These are phyloP conservation scores for Mucor indicus DNA, from an alignment of 371 early-diverging fungal genomes.

Conservation along the genomic window DNA sequence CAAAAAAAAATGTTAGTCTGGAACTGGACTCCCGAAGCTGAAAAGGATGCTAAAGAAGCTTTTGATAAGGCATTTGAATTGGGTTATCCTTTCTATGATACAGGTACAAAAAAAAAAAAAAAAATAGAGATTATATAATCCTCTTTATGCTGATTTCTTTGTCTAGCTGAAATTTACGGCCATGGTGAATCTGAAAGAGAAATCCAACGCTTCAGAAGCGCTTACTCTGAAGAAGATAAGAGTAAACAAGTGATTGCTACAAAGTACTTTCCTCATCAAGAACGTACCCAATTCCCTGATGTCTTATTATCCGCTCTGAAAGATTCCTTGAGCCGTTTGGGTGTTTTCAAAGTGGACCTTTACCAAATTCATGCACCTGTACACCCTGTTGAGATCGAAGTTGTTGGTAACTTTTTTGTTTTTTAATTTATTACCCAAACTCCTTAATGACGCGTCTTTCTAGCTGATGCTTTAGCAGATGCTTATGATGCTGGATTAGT, in stretches of 20 bases:
- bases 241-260: constrained; percentile 46
- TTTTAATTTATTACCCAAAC: neutral
- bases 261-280: constrained; percentile 45
- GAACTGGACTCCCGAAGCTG: constrained; percentile 38
- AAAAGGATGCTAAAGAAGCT: constrained; percentile 37
- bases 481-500: constrained; percentile 51
- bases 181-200: constrained; percentile 54
- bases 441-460: neutral
- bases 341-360: constrained; percentile 57
- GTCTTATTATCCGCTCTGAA: constrained; percentile 44
- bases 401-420: constrained; percentile 33
- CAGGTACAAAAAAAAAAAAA: constrained; percentile 16
- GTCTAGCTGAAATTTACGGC: constrained; percentile 55
- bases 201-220: constrained; percentile 32
- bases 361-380: constrained; percentile 76
- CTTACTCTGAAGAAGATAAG: constrained; percentile 19
- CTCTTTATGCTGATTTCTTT: constrained; percentile 3
- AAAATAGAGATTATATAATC: too few species aligned
- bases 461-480: constrained; percentile 52
- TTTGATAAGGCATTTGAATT: constrained; percentile 30
- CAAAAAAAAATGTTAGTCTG: constrained; percentile 13
- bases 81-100: constrained; percentile 39
- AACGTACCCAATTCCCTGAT: constrained; percentile 38
- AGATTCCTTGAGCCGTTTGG: constrained; percentile 54
- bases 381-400: constrained; percentile 45